Percentiles rank a stretch among this genome's conserved stretches.
Evolutionary conservation across 192 early-diverging fungal species (phyloP).

Genomic region (Spizellomyces punctatus): DNA sequence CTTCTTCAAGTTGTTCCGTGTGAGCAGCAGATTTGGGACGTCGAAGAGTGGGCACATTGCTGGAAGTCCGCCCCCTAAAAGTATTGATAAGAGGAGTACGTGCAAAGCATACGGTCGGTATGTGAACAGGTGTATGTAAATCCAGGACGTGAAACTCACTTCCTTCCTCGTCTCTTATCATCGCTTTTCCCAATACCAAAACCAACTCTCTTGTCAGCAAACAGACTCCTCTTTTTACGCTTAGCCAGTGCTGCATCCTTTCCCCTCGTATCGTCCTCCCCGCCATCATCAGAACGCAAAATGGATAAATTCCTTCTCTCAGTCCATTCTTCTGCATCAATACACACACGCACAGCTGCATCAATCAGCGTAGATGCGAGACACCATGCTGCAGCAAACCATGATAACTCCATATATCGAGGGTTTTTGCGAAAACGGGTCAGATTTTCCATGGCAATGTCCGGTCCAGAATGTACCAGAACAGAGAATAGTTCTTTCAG

Average conservation of each 20-base stretch:
- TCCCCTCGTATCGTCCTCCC: no score
- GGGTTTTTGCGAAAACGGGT: conserved; percentile 51
- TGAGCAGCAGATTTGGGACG: no score
- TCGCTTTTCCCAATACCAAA: not conserved
- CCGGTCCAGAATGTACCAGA: conserved; percentile 30
- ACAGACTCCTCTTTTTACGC: conserved; percentile 19
- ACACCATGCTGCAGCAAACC: conserved; percentile 36
- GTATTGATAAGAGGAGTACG: no score
- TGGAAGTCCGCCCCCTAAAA: no score
- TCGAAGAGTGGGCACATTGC: no score
- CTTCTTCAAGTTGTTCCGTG: no score
- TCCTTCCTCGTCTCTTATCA: conserved; percentile 10
- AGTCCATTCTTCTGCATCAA: conserved; percentile 49
- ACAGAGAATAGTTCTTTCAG: conserved; percentile 42
- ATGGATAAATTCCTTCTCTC: conserved; percentile 39
- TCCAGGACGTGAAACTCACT: not conserved
- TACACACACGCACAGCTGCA: conserved; percentile 24
- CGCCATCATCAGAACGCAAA: conserved; percentile 25
- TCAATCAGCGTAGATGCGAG: conserved; percentile 30
- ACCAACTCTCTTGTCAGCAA: conserved; percentile 8
- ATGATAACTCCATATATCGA: conserved; percentile 49
- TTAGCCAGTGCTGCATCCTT: conserved; percentile 20
- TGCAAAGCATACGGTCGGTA: no score
- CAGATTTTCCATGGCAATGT: conserved; percentile 41
- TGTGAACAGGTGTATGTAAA: not conserved